Conservation (phyloP, 805 yeast species). For the Sugiyamaella smithiae region DNA sequence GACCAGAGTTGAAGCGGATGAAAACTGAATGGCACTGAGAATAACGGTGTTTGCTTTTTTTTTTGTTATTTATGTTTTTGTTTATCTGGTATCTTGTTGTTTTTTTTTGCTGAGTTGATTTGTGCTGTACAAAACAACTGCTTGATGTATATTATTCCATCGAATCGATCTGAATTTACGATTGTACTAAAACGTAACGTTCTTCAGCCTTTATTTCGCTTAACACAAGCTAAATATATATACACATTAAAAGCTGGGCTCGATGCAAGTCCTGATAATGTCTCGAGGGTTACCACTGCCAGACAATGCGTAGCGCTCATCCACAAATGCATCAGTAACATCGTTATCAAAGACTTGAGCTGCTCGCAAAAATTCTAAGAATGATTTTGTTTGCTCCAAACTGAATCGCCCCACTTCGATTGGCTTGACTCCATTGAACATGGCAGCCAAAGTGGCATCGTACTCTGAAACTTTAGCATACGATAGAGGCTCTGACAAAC, state of each 20-base stretch:
- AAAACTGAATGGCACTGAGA: neutral
- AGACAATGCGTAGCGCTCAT: slow-evolving; percentile 51
- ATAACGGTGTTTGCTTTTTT: neutral
- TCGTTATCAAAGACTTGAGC: slow-evolving; percentile 42
- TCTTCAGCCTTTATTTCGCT: neutral
- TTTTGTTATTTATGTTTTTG: neutral
- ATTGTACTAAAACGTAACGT: no score
- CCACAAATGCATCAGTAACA: slow-evolving; percentile 38
- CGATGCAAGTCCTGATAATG: slow-evolving; percentile 31
- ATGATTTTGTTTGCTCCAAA: slow-evolving; percentile 43
- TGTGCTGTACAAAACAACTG: no score
- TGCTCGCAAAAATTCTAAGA: slow-evolving; percentile 41
- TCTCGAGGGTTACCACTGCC: slow-evolving; percentile 68
- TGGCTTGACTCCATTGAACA: slow-evolving; percentile 41
- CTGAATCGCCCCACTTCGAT: slow-evolving; percentile 44
- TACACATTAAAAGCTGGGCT: slow-evolving; percentile 2
- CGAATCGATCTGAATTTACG: no score
- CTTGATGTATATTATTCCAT: no score
- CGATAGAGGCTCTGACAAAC: slow-evolving; percentile 49
- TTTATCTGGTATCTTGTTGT: no score
- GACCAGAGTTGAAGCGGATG: slow-evolving; percentile 3
- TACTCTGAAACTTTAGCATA: slow-evolving; percentile 50
- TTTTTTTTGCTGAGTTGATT: no score
- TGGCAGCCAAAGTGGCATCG: slow-evolving; percentile 54
- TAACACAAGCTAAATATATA: no score